These are phyloP conservation scores for Pelargonium myrrhifolium DNA, from an alignment of 441 rosid genomes.

Conservation along the genomic window DNA sequence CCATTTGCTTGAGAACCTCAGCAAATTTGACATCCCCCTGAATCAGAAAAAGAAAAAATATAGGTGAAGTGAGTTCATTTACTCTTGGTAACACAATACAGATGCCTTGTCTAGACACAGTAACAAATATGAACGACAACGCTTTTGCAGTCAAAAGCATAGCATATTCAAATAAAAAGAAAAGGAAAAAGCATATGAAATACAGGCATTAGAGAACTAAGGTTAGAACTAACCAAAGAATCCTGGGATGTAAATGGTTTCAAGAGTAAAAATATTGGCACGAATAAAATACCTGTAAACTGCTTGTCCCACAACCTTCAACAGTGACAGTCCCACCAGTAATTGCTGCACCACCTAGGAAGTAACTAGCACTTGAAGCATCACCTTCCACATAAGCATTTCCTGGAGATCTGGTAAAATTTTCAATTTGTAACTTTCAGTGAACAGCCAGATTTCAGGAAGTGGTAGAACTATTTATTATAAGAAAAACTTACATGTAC, in stretches of 20 bases:
- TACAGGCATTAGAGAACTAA: background rate
- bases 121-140: background rate
- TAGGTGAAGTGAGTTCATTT: background rate
- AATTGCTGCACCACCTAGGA: slow-evolving; percentile 94
- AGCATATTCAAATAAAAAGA: background rate
- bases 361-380: slow-evolving; percentile 99
- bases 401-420: slow-evolving; percentile 74
- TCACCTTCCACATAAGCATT: slow-evolving; percentile 91
- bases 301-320: slow-evolving; percentile 90
- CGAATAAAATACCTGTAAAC: slow-evolving; percentile 64
- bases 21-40: slow-evolving; percentile 95
- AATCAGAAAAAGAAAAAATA: slow-evolving; percentile 3
- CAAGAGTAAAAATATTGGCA: background rate
- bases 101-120: background rate
- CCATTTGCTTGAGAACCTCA: slow-evolving; percentile 91
- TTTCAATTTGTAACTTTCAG: slow-evolving; percentile 16
- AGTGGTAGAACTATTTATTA: slow-evolving; percentile 7
- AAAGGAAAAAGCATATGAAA: background rate
- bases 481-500: slow-evolving; percentile 55
- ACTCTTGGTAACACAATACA: background rate
- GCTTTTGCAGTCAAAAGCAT: background rate
- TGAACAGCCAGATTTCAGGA: slow-evolving; percentile 4
- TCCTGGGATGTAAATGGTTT: background rate
- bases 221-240: background rate
- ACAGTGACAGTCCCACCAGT: slow-evolving; percentile 93